phyloP scores from a whole-genome alignment of 805 yeast genomes.

The Zygotorulaspora chibaensis region DNA sequence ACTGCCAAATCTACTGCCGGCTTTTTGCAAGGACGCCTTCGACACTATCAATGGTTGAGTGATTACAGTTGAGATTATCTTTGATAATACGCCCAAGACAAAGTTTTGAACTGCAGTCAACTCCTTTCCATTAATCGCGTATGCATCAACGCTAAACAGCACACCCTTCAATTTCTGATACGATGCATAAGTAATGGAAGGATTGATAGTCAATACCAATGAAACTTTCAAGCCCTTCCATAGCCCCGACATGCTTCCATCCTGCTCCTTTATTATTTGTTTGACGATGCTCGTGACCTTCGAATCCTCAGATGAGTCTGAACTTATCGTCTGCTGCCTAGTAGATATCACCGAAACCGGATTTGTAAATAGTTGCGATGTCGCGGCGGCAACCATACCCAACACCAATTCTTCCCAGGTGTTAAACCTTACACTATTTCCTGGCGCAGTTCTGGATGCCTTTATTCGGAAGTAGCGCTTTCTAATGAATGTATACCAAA shows the following conservation, averaged over 20 bases:
- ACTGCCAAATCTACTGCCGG: slow-evolving; percentile 45
- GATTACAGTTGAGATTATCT: slow-evolving; percentile 70
- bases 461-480: slow-evolving; percentile 45
- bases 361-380: slow-evolving; percentile 73
- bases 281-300: slow-evolving; percentile 33
- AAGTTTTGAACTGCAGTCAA: slow-evolving; percentile 64
- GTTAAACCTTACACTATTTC: slow-evolving; percentile 13
- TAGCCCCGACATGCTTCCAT: slow-evolving; percentile 63
- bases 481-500: slow-evolving; percentile 77
- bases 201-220: slow-evolving; percentile 71
- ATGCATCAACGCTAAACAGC: slow-evolving; percentile 40
- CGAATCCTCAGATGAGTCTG: slow-evolving; percentile 25
- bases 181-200: slow-evolving; percentile 81
- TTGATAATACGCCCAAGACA: slow-evolving; percentile 71
- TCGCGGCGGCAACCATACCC: slow-evolving; percentile 79
- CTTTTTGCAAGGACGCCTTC: slow-evolving; percentile 70
- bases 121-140: slow-evolving; percentile 10
- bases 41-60: slow-evolving; percentile 86
- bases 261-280: slow-evolving; percentile 48
- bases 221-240: slow-evolving; percentile 86
- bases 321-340: slow-evolving; percentile 53
- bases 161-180: slow-evolving; percentile 61
- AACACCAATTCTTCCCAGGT: slow-evolving; percentile 66
- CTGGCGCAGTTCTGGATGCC: slow-evolving; percentile 4
- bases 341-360: slow-evolving; percentile 77